These are phyloP conservation scores for Lachancea sp. DNA, from an alignment of 805 yeast species.

Conservation along the genomic window DNA sequence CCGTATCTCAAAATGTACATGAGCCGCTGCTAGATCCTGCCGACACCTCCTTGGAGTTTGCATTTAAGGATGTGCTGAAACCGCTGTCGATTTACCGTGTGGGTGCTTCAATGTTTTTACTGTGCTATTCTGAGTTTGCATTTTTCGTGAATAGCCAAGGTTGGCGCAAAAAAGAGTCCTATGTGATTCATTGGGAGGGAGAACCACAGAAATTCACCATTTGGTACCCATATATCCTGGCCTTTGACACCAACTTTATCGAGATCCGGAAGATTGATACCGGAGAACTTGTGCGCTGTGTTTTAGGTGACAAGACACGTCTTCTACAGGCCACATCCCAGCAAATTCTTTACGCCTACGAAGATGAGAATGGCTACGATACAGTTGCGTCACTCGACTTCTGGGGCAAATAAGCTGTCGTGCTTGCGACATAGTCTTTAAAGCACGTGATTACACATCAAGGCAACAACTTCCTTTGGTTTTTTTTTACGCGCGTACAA, in stretches of 20 bases:
- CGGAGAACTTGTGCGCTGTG: slow-evolving; percentile 79
- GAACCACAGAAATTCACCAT: slow-evolving; percentile 86
- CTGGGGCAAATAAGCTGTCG: slow-evolving; percentile 45
- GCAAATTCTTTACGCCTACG: slow-evolving; percentile 89
- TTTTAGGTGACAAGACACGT: slow-evolving; percentile 86
- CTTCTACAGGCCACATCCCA: slow-evolving; percentile 85
- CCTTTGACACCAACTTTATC: slow-evolving; percentile 84
- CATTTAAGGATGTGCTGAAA: slow-evolving; percentile 59
- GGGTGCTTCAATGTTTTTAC: slow-evolving; percentile 69
- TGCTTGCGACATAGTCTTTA: background rate
- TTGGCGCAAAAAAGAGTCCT: slow-evolving; percentile 90
- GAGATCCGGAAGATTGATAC: slow-evolving; percentile 89
- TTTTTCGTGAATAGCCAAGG: slow-evolving; percentile 93
- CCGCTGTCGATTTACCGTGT: slow-evolving; percentile 90
- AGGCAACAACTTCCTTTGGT: no score
- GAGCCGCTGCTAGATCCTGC: slow-evolving; percentile 96
- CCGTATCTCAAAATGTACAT: slow-evolving; percentile 73
- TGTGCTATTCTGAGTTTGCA: slow-evolving; percentile 88
- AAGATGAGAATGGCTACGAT: slow-evolving; percentile 83
- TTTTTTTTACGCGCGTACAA: background rate
- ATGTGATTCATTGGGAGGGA: slow-evolving; percentile 97
- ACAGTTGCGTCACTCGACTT: slow-evolving; percentile 89
- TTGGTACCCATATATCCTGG: slow-evolving; percentile 87
- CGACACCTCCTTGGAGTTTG: slow-evolving; percentile 93
- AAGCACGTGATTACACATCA: no score